phyloP scores from a whole-genome alignment of 179 eudicot species.

The Dionaea muscipula region DNA sequence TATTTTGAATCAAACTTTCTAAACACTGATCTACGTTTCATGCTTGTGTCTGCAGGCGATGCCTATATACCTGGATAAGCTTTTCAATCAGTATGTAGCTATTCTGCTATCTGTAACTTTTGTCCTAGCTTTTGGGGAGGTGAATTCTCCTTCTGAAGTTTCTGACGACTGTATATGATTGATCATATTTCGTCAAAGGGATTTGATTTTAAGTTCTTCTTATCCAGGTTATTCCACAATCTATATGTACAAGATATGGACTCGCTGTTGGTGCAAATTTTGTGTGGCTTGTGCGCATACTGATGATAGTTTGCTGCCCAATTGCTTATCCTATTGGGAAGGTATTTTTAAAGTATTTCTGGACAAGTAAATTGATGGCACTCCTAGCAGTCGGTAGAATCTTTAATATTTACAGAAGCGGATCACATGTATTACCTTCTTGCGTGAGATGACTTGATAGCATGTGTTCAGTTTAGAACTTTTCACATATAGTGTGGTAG shows the following conservation, averaged over 20 bases:
- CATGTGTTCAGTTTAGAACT: no score
- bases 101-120: slow-evolving; percentile 53
- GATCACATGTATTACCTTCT: no score
- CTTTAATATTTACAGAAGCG: no score
- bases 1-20: no score
- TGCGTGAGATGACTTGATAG: no score
- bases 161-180: background rate
- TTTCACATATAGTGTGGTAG: no score
- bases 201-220: background rate
- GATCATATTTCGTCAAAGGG: background rate
- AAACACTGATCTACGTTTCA: background rate
- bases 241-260: slow-evolving; percentile 55
- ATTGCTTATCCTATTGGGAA: slow-evolving; percentile 48
- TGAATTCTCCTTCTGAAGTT: slow-evolving; percentile 5
- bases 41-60: slow-evolving; percentile 32
- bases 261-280: slow-evolving; percentile 48
- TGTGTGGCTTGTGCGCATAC: slow-evolving; percentile 33
- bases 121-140: slow-evolving; percentile 60
- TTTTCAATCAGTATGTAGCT: slow-evolving; percentile 35
- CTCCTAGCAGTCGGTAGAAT: no score
- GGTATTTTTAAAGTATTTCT: slow-evolving; percentile 15
- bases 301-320: slow-evolving; percentile 40
- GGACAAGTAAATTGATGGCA: no score
- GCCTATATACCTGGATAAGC: slow-evolving; percentile 49
- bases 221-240: slow-evolving; percentile 51